Conservation (phyloP, 805 yeast species). For the Ogataea neopini region DNA sequence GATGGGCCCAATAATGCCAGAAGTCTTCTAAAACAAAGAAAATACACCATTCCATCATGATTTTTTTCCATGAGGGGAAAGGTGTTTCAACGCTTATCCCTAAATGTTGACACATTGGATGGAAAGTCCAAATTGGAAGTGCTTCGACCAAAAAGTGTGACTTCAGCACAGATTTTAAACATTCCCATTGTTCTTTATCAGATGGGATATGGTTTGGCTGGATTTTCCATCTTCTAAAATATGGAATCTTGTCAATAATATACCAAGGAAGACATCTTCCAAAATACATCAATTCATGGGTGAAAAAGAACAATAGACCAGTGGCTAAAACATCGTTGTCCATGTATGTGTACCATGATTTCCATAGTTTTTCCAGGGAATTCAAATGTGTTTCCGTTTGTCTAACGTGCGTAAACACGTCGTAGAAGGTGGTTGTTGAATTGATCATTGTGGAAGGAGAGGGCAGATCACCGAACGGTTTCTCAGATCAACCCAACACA, state of each 20-base stretch:
- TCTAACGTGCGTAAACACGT: slow-evolving; percentile 39
- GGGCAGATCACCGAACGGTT: too few species aligned
- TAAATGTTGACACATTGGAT: slow-evolving; percentile 51
- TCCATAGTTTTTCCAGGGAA: slow-evolving; percentile 51
- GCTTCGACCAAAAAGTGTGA: slow-evolving; percentile 61
- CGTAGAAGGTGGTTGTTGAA: slow-evolving; percentile 27
- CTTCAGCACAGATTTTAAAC: slow-evolving; percentile 55
- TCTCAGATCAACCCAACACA: background rate
- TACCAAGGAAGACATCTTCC: slow-evolving; percentile 63
- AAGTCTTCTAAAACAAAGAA: slow-evolving; percentile 56
- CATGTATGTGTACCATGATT: slow-evolving; percentile 55
- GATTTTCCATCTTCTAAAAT: slow-evolving; percentile 52
- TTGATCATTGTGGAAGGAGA: background rate
- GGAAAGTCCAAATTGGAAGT: slow-evolving; percentile 63
- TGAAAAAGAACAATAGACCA: slow-evolving; percentile 53
- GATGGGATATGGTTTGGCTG: slow-evolving; percentile 55
- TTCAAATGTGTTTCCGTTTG: slow-evolving; percentile 44
- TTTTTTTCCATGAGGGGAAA: slow-evolving; percentile 46
- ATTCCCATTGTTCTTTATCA: slow-evolving; percentile 61
- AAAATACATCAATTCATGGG: slow-evolving; percentile 58
- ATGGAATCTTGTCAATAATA: slow-evolving; percentile 53
- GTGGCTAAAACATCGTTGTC: slow-evolving; percentile 58
- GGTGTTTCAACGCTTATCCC: slow-evolving; percentile 54
- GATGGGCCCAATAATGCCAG: slow-evolving; percentile 64
- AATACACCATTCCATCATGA: slow-evolving; percentile 45